Evolutionary conservation across 208 protist species (phyloP), one percentile per base, ranked within the genome.

Genomic region (Leptomonas pyrrhocoris): DNA sequence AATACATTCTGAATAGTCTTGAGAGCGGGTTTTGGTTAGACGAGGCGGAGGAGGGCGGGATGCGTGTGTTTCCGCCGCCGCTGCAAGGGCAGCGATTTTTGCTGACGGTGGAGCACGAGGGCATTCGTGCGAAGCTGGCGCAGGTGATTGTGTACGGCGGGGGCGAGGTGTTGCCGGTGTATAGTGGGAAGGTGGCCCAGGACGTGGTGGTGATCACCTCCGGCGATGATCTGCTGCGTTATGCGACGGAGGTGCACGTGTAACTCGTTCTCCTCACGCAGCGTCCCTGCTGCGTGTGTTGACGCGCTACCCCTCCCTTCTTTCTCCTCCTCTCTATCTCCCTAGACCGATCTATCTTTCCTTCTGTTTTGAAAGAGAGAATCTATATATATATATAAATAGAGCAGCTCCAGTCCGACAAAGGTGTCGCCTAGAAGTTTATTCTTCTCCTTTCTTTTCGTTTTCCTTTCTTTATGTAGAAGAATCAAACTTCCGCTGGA

Each of bases 111-210:
- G 70, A 51, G 40, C 77, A 94, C 27, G 63, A 57, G 8, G 70
- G 77, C 38, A 81, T 93, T 45, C 80, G 82, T 15, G 74, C 72
- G 34, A 89, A 86, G 65, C 68, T 94, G 21, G 76, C 73, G 66
- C 80, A 92, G 73, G 86, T 95, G 46, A 86, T 95, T n/a, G 81
- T 85, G 73, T 94, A 91, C 79, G 90, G 90, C 15, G 88, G 85
- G 15, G 90, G 90, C 1, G 85, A 93, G 63, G 81, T 95, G 38
- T 51, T 95, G 49, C 45, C 67, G 40, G 30, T 25, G 25, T 4
- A 57, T 18, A 48, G 59, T n/a, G 57, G 51, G 5, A 59, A 30
- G 58, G 48, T 73, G 30, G 80, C 74, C 45, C 73, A 89, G 45
- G 84, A 77, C 28, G 89, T 90, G 13, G 59, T 93, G 12, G 90